phyloP scores from a whole-genome alignment of 192 early-diverging fungal genomes.

The Coemansia sp. region DNA sequence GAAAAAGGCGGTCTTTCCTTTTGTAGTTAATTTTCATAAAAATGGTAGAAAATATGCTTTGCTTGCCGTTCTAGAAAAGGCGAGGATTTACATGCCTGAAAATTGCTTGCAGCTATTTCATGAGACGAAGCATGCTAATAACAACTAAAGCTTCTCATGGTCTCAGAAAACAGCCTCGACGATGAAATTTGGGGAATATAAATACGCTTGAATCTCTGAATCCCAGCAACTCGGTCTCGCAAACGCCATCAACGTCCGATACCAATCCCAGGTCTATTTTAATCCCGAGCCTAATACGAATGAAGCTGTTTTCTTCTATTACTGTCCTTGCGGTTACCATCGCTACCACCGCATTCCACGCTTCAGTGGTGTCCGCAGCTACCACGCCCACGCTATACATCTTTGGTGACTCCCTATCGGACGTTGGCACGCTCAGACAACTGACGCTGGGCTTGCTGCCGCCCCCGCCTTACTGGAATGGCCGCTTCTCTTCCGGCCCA shows the following conservation, averaged over 20 bases:
- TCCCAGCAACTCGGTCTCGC: neutral
- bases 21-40: neutral
- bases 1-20: neutral
- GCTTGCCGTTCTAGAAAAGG: neutral
- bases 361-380: conserved; percentile 3
- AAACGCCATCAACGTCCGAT: neutral
- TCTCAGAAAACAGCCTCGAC: neutral
- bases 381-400: conserved; percentile 25
- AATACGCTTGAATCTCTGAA: neutral
- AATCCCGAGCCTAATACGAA: neutral
- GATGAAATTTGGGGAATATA: neutral
- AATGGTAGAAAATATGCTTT: too few species aligned
- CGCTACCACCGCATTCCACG: conserved; percentile 10
- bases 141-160: neutral
- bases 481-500: conserved; percentile 28
- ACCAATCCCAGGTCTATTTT: neutral
- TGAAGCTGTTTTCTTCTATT: conserved; percentile 5
- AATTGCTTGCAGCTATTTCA: neutral
- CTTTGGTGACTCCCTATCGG: conserved; percentile 38
- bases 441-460: conserved; percentile 29
- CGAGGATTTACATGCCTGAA: neutral
- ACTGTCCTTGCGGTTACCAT: neutral
- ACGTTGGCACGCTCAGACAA: conserved; percentile 30
- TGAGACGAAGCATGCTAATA: neutral
- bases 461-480: conserved; percentile 37